A percentile compares a stretch with the other conserved stretches of the same genome.
Evolutionary conservation across 2,329 filamentous ascomycete genomes (phyloP).

Genomic region (Ascochyta lentis): DNA sequence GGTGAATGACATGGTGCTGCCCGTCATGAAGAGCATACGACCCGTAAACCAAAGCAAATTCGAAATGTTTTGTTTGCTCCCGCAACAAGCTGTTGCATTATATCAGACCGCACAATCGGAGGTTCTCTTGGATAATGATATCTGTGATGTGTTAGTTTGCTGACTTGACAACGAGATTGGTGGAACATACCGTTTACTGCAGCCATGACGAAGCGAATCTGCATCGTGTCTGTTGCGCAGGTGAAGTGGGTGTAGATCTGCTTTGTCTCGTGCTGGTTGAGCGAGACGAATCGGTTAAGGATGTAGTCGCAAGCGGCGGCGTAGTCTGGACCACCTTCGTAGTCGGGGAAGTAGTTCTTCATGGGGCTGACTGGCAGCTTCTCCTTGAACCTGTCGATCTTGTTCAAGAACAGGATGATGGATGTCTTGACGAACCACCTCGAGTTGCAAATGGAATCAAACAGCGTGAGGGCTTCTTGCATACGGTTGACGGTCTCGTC

Average conservation of each 20-base stretch:
- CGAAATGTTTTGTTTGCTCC: constrained; percentile 37
- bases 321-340: constrained; percentile 91
- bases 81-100: constrained; percentile 57
- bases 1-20: constrained; percentile 41
- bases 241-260: constrained; percentile 99
- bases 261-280: constrained; percentile 99
- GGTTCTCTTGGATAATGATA: constrained; percentile 99
- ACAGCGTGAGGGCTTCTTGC: constrained; percentile 74
- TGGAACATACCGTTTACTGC: constrained; percentile 88
- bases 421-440: constrained; percentile 76
- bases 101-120: constrained; percentile 95
- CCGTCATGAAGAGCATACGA: constrained; percentile 46
- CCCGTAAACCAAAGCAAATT: constrained; percentile 44
- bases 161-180: not conserved
- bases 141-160: constrained; percentile 66
- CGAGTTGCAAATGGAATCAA: constrained; percentile 76
- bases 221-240: constrained; percentile 96
- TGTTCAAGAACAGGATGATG: constrained; percentile 77
- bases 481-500: constrained; percentile 86
- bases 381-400: constrained; percentile 78
- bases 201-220: constrained; percentile 99
- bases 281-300: constrained; percentile 94
- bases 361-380: constrained; percentile 75
- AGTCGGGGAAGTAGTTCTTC: constrained; percentile 79
- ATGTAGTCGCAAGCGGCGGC: constrained; percentile 97